Conservation (phyloP, 257 asterid species). For the Lavandula angustifolia region DNA sequence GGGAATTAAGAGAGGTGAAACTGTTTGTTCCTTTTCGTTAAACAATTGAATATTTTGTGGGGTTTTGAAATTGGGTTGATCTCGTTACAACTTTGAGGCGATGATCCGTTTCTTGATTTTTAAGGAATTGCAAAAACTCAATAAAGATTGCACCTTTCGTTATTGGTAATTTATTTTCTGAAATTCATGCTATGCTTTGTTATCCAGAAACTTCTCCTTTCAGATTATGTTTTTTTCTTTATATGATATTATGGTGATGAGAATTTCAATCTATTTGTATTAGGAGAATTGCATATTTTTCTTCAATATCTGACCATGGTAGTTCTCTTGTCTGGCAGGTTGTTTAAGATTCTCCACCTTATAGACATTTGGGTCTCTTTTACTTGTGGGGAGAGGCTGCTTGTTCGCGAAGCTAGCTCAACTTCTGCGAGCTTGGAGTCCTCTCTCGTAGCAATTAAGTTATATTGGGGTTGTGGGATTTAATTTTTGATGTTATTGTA, state of each 20-base stretch:
- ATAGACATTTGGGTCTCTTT: slow-evolving; percentile 31
- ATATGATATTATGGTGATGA: not conserved
- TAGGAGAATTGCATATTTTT: not conserved
- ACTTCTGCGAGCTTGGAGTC: slow-evolving; percentile 56
- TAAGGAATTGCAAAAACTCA: slow-evolving; percentile 23
- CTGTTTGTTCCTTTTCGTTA: slow-evolving; percentile 21
- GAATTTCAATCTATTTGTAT: not conserved
- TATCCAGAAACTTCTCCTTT: not conserved
- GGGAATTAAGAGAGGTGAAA: slow-evolving; percentile 14
- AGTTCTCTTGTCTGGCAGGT: slow-evolving; percentile 32
- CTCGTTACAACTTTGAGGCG: slow-evolving; percentile 28
- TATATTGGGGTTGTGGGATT: slow-evolving; percentile 5
- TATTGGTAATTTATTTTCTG: slow-evolving; percentile 9
- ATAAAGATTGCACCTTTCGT: slow-evolving; percentile 15
- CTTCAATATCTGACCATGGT: slow-evolving; percentile 25
- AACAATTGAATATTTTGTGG: slow-evolving; percentile 17
- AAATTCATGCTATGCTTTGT: slow-evolving; percentile 3
- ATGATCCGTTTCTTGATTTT: slow-evolving; percentile 34
- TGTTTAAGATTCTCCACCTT: slow-evolving; percentile 19
- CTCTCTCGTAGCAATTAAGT: slow-evolving; percentile 43
- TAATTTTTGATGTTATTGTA: slow-evolving; percentile 23
- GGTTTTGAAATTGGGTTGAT: slow-evolving; percentile 20
- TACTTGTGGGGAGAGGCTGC: slow-evolving; percentile 51
- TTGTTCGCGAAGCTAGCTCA: slow-evolving; percentile 45
- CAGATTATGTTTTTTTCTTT: not conserved